These are phyloP conservation scores for Solanum medicagineum DNA, from an alignment of 257 asterid genomes.

Conservation along the genomic window DNA sequence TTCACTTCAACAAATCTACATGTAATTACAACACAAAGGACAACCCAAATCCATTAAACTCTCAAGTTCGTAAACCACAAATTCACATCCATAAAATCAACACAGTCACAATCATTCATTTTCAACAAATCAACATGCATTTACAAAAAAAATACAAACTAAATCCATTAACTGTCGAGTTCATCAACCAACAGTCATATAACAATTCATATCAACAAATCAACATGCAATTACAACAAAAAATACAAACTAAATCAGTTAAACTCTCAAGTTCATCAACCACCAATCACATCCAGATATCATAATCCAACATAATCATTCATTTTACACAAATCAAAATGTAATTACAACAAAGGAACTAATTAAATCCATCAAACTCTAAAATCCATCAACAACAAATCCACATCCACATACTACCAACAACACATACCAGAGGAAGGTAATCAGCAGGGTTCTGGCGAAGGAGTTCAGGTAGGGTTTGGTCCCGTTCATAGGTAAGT, in stretches of 20 bases:
- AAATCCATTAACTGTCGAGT: background rate
- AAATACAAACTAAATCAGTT: background rate
- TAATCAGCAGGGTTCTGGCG: constrained; percentile 87
- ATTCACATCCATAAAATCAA: background rate
- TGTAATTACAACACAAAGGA: background rate
- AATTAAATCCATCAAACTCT: background rate
- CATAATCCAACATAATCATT: background rate
- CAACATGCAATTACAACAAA: background rate
- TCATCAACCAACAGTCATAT: background rate
- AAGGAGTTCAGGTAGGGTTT: constrained; percentile 61
- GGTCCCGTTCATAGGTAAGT: constrained; percentile 80
- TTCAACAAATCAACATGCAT: background rate
- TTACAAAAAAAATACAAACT: background rate
- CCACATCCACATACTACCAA: background rate
- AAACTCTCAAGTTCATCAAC: background rate
- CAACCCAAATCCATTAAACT: background rate
- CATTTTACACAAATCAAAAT: background rate
- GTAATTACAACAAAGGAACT: background rate
- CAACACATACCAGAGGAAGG: constrained; percentile 56
- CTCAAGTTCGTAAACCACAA: background rate
- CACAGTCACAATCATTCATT: background rate
- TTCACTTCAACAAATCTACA: background rate
- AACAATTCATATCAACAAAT: background rate
- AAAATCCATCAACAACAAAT: background rate
- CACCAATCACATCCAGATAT: background rate